Conservation (phyloP, 495 filamentous ascomycete species). For the Tuber brumale region DNA sequence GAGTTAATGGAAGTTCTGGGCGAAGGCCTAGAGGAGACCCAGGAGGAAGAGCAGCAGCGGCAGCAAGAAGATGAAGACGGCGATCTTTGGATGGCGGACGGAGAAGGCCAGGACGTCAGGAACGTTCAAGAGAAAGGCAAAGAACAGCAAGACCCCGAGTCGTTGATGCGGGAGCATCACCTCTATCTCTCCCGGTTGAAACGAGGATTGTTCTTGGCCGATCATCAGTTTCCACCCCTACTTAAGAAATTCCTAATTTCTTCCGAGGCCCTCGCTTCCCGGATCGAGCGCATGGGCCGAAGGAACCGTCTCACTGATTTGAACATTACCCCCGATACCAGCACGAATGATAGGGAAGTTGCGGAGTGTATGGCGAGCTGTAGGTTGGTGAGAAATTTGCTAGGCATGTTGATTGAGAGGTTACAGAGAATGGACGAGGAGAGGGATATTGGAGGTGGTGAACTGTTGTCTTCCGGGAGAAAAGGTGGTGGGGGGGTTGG, state of each 20-base stretch:
- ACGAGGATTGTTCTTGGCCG: conserved; percentile 64
- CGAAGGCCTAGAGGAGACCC: conserved; percentile 55
- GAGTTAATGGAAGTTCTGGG: conserved; percentile 41
- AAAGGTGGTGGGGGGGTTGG: conserved; percentile 53
- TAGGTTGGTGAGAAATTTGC: conserved; percentile 25
- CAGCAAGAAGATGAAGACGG: conserved; percentile 14
- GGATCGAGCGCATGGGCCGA: conserved; percentile 55
- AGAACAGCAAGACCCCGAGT: conserved; percentile 70
- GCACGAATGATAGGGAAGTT: conserved; percentile 28
- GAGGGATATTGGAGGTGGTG: conserved; percentile 43
- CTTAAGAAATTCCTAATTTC: conserved; percentile 64
- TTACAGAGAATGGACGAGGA: conserved; percentile 47
- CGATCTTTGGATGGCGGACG: conserved; percentile 5
- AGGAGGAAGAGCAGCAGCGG: conserved; percentile 39
- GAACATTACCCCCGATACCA: conserved; percentile 28
- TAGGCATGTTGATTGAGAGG: conserved; percentile 27
- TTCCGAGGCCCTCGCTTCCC: conserved; percentile 70
- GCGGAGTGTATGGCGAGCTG: conserved; percentile 19
- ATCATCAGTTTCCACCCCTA: conserved; percentile 59
- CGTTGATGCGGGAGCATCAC: conserved; percentile 69
- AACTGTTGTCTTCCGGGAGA: conserved; percentile 34
- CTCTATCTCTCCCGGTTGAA: conserved; percentile 62
- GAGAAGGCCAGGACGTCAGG: not conserved
- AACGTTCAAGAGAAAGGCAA: conserved; percentile 14
- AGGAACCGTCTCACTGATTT: conserved; percentile 56